Evolutionary conservation across 2,329 filamentous ascomycete genomes (phyloP).

Genomic region (Cryphonectria parasitica): DNA sequence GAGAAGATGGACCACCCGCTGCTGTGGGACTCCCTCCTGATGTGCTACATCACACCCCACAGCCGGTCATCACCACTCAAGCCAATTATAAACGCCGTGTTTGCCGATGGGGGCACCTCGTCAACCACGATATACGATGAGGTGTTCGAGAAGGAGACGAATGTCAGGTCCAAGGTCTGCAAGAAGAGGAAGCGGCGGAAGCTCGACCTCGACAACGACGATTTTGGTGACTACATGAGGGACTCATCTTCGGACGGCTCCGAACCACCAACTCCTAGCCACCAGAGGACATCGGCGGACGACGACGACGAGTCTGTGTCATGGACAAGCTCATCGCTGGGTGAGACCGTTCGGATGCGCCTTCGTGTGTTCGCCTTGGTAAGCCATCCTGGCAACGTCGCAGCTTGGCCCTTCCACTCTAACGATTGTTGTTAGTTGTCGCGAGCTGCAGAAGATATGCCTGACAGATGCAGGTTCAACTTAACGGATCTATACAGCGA

Average conservation of each 20-base stretch:
- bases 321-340: conserved; percentile 40
- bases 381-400: conserved; percentile 31
- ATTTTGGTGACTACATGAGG: conserved; percentile 65
- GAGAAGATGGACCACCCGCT: conserved; percentile 36
- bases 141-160: conserved; percentile 70
- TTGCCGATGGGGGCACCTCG: conserved; percentile 65
- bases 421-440: conserved; percentile 43
- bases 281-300: conserved; percentile 39
- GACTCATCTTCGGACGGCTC: conserved; percentile 50
- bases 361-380: conserved; percentile 65
- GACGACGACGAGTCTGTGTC: conserved; percentile 34
- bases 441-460: conserved; percentile 51
- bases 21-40: conserved; percentile 61
- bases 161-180: conserved; percentile 45
- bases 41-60: conserved; percentile 57
- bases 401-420: conserved; percentile 23
- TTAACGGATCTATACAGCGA: conserved; percentile 62
- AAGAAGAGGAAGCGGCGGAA: conserved; percentile 55
- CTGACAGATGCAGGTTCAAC: conserved; percentile 40
- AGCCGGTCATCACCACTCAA: conserved; percentile 51
- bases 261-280: conserved; percentile 51
- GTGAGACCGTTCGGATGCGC: conserved; percentile 64
- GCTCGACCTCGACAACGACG: conserved; percentile 62
- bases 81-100: conserved; percentile 66
- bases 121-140: conserved; percentile 62